Base-by-base conservation (phyloP, 345 rosid genomes). In the Cardamine occulta region DNA sequence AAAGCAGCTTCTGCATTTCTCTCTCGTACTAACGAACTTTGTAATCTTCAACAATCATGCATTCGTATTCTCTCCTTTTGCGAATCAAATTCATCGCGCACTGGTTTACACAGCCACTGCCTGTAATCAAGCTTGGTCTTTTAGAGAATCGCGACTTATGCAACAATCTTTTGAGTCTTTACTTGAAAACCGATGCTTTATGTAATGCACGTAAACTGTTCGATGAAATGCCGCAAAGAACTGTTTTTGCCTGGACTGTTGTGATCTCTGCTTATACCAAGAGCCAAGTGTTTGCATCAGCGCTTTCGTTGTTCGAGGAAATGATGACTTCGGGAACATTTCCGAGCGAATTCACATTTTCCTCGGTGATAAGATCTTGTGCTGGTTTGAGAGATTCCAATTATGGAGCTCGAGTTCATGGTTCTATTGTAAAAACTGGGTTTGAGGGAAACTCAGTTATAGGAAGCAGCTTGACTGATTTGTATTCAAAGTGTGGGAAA, bases 291-390 rank as follows among this genome's bases (percentile, higher is more conserved):
- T 84, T 83, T 58, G 82, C 58, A 31, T 76, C 75, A 0, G 87
- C 91, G 24, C 78, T 88, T 59, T 74, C 63, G 14, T 15, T 80
- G 35, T 88, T 88, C 5, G 68, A 78, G 23, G 80, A 70, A 4
- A 88, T 85, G 93, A 14, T 81, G 59, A 17, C 11, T 57, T 86
- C 82, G 7, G 87, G 86, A 60, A 68, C 40, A 31, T 53, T 3
- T 39, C 90, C 92, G 18, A 87, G 84, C 61, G 89, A 83, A 51
- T 89, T 88, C 79, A 88, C 97, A n/a, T 75, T 89, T 23, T 89
- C 95, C 0, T 84, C 76, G 6, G 88, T 83, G 18, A 19, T 91
- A 39, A 63, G 83, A 37, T 87, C 88, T 0, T 88, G 86, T 80
- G 79, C 84, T 40, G 84, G 86, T 71, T 34, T 84, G 8, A 80